Conservation (phyloP, 192 early-diverging fungal species). For the Backusella psychrophila region DNA sequence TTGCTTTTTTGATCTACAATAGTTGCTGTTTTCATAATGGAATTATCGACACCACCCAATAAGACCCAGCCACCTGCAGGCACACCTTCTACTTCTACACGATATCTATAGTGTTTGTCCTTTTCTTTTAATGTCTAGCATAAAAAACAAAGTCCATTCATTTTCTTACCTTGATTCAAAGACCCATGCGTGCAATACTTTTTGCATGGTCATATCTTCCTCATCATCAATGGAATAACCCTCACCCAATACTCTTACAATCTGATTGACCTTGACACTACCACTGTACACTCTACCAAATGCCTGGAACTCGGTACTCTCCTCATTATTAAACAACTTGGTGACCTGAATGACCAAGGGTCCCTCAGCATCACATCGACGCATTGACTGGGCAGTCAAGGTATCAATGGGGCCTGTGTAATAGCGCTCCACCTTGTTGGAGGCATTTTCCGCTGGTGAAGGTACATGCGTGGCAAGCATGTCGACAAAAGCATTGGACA, state of each 20-base stretch:
- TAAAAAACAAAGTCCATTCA: not conserved
- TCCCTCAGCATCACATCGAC: constrained; percentile 78
- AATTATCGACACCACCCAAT: constrained; percentile 86
- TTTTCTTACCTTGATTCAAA: constrained; percentile 73
- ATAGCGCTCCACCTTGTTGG: constrained; percentile 52
- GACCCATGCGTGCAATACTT: constrained; percentile 69
- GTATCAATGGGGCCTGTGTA: constrained; percentile 65
- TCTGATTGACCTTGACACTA: constrained; percentile 69
- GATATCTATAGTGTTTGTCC: constrained; percentile 51
- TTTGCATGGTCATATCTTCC: constrained; percentile 91
- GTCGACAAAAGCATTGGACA: constrained; percentile 83
- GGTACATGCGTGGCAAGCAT: constrained; percentile 80
- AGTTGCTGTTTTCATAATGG: constrained; percentile 95
- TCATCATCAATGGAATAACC: constrained; percentile 91
- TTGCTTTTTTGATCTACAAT: constrained; percentile 68
- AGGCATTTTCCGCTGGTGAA: constrained; percentile 79
- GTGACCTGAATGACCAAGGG: constrained; percentile 91
- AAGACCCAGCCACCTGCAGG: constrained; percentile 91
- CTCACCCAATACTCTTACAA: constrained; percentile 90
- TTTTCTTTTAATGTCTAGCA: not conserved
- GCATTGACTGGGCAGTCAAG: constrained; percentile 67
- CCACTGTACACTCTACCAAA: constrained; percentile 97
- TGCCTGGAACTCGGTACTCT: constrained; percentile 83
- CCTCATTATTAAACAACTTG: constrained; percentile 87
- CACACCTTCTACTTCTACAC: constrained; percentile 75